Base-by-base conservation (phyloP, 768 basidiomycete genomes). In the Chalciporus sphaerocephalus region DNA sequence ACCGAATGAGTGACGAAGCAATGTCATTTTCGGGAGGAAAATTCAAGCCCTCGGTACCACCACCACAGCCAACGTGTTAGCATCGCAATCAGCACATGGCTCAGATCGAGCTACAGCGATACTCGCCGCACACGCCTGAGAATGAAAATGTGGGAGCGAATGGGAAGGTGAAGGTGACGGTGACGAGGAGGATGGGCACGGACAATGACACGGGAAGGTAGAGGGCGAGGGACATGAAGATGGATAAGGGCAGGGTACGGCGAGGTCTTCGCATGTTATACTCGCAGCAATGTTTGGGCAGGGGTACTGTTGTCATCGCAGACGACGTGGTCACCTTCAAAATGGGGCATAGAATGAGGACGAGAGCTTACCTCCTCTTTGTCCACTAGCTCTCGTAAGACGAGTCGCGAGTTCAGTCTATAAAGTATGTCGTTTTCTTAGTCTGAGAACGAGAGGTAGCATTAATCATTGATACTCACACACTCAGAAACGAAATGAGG, bases 401-500 rank as follows among this genome's bases (percentile, higher is more conserved):
- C 43, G 9, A 52, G 36, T 5, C 62, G 65, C 5, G 62, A 64
- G 40, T 64, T 64, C 7, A 64, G 55, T 8, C 62, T 66, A 20
- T 7, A 20, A 18, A 10, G 4, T 10, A 3, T 10, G 4, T 22
- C 53, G 15, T 40, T 21, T 23, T 32, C 8, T 24, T 2, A 4
- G 5, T 28, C 12, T 6, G 4, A 20, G 17, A 12, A 15, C 5
- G n/a, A 10, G 22, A 7, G 10, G 28, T 9, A 7, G n/a, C 30
- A n/a, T 5, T n/a, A 7, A 18, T 7, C 3, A 9, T n/a, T 11
- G 25, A 1, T 18, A 21, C 68, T 56, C 48, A 68, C 67, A 68
- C 60, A 46, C 67, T 68, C 42, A 68, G 44, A 42, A 69, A 68
- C 17, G 68, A 69, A 36, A 68, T 69, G 39, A 69, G 57, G 54